phyloP scores from a whole-genome alignment of 192 early-diverging fungal genomes.

The Podila epicladia region DNA sequence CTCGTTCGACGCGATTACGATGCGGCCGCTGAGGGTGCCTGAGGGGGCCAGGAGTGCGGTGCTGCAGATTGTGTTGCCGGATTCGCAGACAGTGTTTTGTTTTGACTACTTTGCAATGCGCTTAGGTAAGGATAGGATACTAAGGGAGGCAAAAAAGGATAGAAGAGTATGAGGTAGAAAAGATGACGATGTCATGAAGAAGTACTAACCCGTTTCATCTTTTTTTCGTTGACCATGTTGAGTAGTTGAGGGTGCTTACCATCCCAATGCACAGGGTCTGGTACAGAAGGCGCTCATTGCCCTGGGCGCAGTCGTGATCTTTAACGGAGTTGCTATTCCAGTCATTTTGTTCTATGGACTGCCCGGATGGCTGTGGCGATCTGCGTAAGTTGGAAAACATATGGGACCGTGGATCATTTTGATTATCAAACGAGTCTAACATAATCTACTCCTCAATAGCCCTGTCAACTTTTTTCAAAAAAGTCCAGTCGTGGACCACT shows the following conservation, averaged over 20 bases:
- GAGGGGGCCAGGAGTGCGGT: slow-evolving; percentile 26
- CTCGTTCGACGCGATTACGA: slow-evolving; percentile 23
- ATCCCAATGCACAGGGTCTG: slow-evolving; percentile 21
- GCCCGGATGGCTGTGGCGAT: slow-evolving; percentile 48
- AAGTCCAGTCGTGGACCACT: slow-evolving; percentile 47
- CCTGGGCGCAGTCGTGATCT: slow-evolving; percentile 13
- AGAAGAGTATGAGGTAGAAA: too few species aligned
- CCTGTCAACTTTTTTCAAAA: slow-evolving; percentile 53
- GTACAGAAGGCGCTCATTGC: slow-evolving; percentile 40
- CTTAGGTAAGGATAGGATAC: not conserved
- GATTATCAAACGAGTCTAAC: not conserved
- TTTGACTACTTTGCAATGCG: slow-evolving; percentile 47
- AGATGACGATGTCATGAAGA: not conserved
- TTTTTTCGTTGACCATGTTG: not conserved
- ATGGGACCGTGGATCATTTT: not conserved
- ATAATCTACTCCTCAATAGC: slow-evolving; percentile 3
- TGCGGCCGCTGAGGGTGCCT: slow-evolving; percentile 18
- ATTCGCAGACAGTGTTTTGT: slow-evolving; percentile 28
- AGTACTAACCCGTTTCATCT: not conserved
- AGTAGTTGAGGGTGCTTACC: slow-evolving; percentile 25
- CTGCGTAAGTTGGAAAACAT: slow-evolving; percentile 29
- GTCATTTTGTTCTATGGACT: slow-evolving; percentile 38
- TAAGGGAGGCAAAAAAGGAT: too few species aligned
- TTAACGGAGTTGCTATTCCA: slow-evolving; percentile 30
- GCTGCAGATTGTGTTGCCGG: slow-evolving; percentile 34